Evolutionary conservation across 1,284 basidiomycete species (phyloP), one percentile per base, ranked within the genome.

Genomic region (Cystobasidium sp.): DNA sequence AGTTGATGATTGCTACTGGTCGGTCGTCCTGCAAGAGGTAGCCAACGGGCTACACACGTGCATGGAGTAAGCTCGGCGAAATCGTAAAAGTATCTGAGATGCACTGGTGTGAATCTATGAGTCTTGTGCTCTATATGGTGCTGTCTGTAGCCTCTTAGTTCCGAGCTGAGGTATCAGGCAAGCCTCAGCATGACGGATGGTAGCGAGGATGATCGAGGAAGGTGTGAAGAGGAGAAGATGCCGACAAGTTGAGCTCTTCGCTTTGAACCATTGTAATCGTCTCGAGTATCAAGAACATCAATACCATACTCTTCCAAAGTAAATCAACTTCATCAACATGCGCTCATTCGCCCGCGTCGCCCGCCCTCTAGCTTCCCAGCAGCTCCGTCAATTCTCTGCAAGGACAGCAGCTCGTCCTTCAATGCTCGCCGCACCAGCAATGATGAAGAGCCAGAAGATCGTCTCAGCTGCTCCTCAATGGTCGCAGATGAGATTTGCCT

Each of bases 401-500:
- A 24, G 66, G 37, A 37, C 66, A 56, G 66, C 66, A 20, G 66
- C 66, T 68, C 66, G 66, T 18, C 77, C 20, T 61, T 14, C 20
- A 12, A 56, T 52, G 52, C 37, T 41, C 24, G 41, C 14, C n/a
- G 14, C 53, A 41, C 7, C 44, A n/a, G 31, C 41, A 41, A 63
- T 49, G 43, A 37, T 47, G 16, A 63, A n/a, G 53, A 56, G 53
- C 39, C 22, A 37, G 20, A 49, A 16, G 14, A 9, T n/a, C n/a
- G 43, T 31, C 5, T 20, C 53, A 47, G 51, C 64, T 46, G 65
- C 37, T 20, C 52, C 43, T 1, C 49, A 71, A 14, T 63, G 61
- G 61, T 63, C 61, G 6, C 66, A 55, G 47, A 16, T 72, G 16
- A 63, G 52, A 44, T 76, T 66, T 58, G 76, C 71, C n/a, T 53